These are phyloP conservation scores for Tolypocladium ovalisporum DNA, from an alignment of 2,329 filamentous ascomycete genomes.

Conservation along the genomic window DNA sequence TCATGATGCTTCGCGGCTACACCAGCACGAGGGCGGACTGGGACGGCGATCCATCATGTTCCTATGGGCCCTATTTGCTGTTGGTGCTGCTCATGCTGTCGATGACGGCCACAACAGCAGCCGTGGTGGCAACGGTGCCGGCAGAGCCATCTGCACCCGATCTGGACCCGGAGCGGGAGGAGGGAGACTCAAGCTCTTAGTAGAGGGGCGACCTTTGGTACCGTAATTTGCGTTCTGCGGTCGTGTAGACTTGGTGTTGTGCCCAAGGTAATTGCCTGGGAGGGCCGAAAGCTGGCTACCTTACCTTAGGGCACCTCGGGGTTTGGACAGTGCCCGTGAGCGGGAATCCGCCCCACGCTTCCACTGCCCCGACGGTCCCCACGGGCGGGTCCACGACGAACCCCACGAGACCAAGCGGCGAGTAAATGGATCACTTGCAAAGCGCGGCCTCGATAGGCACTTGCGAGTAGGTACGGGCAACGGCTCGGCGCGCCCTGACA, in stretches of 20 bases:
- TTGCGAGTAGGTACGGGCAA: too few relatives aligned
- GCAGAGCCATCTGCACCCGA: background rate
- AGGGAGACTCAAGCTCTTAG: background rate
- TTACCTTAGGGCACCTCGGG: too few relatives aligned
- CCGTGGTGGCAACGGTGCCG: background rate
- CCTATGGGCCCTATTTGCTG: background rate
- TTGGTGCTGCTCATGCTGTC: background rate
- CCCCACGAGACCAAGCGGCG: too few relatives aligned
- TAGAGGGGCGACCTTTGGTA: background rate
- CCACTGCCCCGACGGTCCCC: too few relatives aligned
- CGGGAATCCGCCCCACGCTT: too few relatives aligned
- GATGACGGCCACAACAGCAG: background rate
- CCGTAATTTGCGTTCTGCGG: background rate
- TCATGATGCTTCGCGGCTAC: background rate
- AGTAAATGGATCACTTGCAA: too few relatives aligned
- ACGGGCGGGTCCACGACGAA: too few relatives aligned
- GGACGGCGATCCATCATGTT: background rate
- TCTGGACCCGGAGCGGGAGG: background rate
- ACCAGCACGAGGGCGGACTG: background rate
- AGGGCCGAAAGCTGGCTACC: too few relatives aligned
- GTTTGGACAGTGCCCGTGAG: too few relatives aligned
- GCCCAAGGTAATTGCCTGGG: background rate
- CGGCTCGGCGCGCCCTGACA: too few relatives aligned
- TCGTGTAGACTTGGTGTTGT: background rate
- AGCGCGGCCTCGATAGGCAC: too few relatives aligned